Base-by-base conservation (phyloP, 225 moss, liverwort and hornwort genomes). In the Physcomitrium patens region DNA sequence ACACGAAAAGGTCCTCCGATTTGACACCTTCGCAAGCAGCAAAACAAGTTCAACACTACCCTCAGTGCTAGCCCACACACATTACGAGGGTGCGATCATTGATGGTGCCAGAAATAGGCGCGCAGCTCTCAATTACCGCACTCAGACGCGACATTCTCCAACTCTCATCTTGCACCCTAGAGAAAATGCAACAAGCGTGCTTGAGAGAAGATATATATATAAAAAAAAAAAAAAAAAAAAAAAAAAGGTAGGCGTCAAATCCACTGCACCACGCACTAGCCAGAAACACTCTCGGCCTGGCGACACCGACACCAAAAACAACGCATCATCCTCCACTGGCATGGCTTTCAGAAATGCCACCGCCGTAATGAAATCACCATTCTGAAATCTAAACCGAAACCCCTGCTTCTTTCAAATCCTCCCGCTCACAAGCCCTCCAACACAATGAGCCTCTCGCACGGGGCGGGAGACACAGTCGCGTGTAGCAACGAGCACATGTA, bases 61-160 rank as follows among this genome's bases (percentile, higher is more conserved):
- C 60, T 77, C 68, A 48, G 12, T n/a, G 74, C 60, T 62, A 76
- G 65, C 41, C 18, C 60, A 72, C 67, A 67, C 62, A 54, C 78
- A 76, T 44, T 62, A 49, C 48, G 44, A 76, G 62, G 27, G 22
- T 16, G 20, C 15, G 26, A 74, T 70, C 65, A 53, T 60, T 53
- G 43, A 60, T 54, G 46, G 16, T 44, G 71, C 49, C 57, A 70
- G 26, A n/a, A 64, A 50, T 19, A 23, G 37, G 42, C 17, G 43
- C 63, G 73, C 68, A 47, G 58, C 28, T 57, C 19, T 41, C 45
- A 59, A 62, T 71, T 77, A 24, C 62, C 15, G 12, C 52, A 68
- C 77, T 77, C 69, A 12, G 73, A 55, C 76, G 63, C 76, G 24
- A 28, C 16, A n/a, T 24, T 60, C 71, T 26, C 0, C 48, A 44